Base-by-base conservation (phyloP, 2,329 filamentous ascomycete species). In the Talaromyces albobiverticillius region DNA sequence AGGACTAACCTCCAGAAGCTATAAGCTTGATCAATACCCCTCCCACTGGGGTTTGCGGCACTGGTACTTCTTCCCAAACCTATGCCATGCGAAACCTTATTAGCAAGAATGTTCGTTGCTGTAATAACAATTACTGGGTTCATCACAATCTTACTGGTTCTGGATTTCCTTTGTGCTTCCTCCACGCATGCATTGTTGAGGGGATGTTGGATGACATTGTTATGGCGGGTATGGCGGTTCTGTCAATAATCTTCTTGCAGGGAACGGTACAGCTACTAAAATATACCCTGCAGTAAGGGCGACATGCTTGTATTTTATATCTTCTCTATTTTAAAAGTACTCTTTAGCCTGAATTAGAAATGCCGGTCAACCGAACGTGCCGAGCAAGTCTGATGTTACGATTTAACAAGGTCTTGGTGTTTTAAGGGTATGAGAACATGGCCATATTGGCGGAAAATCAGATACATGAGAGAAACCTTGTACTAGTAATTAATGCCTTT, bases 311-410 rank as follows among this genome's bases (percentile, higher is more conserved):
- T n/a, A n/a, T n/a, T n/a, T n/a, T n/a, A n/a, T n/a, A 9, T 2
- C 5, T 9, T n/a, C 25, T 7, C 4, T 26, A 6, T 43, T 43
- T 23, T 43, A 25, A 8, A 16, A 31, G 13, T 3, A 18, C 13
- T 29, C 42, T 16, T 25, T 46, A 32, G 16, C 43, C 43, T 32
- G 18, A 46, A 32, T 23, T 31, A 46, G 43, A 29, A 46, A 16
- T 46, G 43, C 43, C 43, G 43, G 43, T 46, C 25, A 26, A 46
- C 25, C 16, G n/a, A n/a, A n/a, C n/a, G n/a, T n/a, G n/a, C n/a
- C n/a, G n/a, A n/a, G n/a, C n/a, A n/a, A n/a, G n/a, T n/a, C n/a
- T n/a, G n/a, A n/a, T n/a, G n/a, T n/a, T n/a, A n/a, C n/a, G n/a
- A n/a, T n/a, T n/a, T n/a, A n/a, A n/a, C n/a, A n/a, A n/a, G n/a